phyloP scores from a whole-genome alignment of 495 filamentous ascomycete genomes.

The Penicillium macrosclerotiorum region DNA sequence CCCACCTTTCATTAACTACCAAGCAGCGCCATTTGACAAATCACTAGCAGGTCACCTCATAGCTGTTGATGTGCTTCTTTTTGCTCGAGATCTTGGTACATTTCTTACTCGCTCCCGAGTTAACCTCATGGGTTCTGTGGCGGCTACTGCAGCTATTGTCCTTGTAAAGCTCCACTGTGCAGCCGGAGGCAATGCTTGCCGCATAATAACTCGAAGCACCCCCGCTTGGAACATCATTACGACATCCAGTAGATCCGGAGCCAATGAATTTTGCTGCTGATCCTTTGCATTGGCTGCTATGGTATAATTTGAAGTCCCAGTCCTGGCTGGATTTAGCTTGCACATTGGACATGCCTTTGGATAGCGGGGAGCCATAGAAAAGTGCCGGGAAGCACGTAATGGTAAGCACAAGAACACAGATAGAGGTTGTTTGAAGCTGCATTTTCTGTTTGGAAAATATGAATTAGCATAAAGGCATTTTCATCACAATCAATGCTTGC shows the following conservation, averaged over 20 bases:
- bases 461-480: too few species aligned
- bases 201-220: slow-evolving; percentile 2
- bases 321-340: neutral
- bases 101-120: neutral
- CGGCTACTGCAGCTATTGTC: slow-evolving; percentile 11
- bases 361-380: neutral
- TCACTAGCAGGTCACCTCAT: slow-evolving; percentile 13
- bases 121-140: slow-evolving; percentile 4
- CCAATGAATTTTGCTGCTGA: slow-evolving; percentile 1
- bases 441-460: too few species aligned
- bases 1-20: too few species aligned
- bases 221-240: slow-evolving; percentile 1
- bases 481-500: too few species aligned
- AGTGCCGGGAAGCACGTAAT: neutral
- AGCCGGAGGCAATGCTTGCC: slow-evolving; percentile 7
- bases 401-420: neutral
- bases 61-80: slow-evolving; percentile 11
- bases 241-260: slow-evolving; percentile 7
- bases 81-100: slow-evolving; percentile 2
- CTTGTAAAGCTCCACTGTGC: slow-evolving; percentile 10
- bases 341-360: neutral
- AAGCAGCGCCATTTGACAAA: neutral
- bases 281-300: slow-evolving; percentile 6
- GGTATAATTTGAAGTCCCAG: slow-evolving; percentile 15
- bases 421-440: neutral